A percentile compares a stretch with the other conserved stretches of the same genome.
Conservation (phyloP, 192 early-diverging fungal genomes). For the Coemansia furcata region DNA sequence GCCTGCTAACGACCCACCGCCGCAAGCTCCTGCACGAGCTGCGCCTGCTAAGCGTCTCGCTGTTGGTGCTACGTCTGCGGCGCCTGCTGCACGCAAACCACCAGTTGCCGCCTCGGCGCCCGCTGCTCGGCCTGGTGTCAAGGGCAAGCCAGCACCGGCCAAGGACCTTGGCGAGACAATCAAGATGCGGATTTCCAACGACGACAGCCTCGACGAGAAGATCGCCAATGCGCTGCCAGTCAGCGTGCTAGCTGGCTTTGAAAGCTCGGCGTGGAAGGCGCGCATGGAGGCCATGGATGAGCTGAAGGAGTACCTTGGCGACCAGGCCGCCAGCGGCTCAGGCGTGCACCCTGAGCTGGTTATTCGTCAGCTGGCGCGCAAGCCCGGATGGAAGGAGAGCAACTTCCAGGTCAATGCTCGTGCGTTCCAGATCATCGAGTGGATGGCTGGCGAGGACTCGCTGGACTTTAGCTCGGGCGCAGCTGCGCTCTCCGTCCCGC, state of each 20-base stretch:
- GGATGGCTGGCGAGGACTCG: slow-evolving; percentile 58
- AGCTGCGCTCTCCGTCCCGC: slow-evolving; percentile 70
- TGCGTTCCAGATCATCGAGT: slow-evolving; percentile 72
- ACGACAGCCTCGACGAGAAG: slow-evolving; percentile 60
- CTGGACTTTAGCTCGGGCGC: slow-evolving; percentile 68
- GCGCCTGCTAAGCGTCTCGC: slow-evolving; percentile 6
- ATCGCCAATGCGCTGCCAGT: slow-evolving; percentile 64
- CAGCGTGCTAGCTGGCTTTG: slow-evolving; percentile 60
- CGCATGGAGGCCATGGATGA: slow-evolving; percentile 84
- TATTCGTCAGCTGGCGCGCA: slow-evolving; percentile 72
- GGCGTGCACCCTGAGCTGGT: slow-evolving; percentile 77
- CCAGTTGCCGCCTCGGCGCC: slow-evolving; percentile 22
- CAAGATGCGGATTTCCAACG: slow-evolving; percentile 68
- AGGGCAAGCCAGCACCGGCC: slow-evolving; percentile 14
- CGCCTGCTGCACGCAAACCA: slow-evolving; percentile 30
- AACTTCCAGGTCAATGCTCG: slow-evolving; percentile 91
- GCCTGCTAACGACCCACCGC: slow-evolving; percentile 27
- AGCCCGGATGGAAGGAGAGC: slow-evolving; percentile 96
- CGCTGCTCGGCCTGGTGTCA: slow-evolving; percentile 35
- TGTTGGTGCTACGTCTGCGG: slow-evolving; percentile 37
- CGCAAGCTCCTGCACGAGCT: slow-evolving; percentile 20
- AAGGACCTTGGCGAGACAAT: slow-evolving; percentile 59
- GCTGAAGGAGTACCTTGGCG: slow-evolving; percentile 65
- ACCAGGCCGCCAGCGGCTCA: slow-evolving; percentile 48
- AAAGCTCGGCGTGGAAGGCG: slow-evolving; percentile 81